phyloP scores from a whole-genome alignment of 1,284 basidiomycete species.

The Leccinum angustisporum region DNA sequence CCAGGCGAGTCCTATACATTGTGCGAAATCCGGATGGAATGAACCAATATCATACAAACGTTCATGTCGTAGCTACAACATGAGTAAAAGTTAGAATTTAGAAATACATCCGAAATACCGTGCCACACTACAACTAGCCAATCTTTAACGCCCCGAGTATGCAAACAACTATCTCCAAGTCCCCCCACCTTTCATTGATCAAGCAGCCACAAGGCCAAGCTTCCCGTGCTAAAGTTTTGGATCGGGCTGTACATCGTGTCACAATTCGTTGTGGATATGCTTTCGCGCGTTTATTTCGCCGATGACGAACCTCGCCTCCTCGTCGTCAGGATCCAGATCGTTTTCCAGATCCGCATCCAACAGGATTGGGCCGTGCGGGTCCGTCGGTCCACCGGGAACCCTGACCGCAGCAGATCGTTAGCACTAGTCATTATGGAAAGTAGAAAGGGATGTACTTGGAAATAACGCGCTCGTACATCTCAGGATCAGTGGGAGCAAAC shows the following conservation, averaged over 20 bases:
- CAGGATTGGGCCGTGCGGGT: constrained; percentile 19
- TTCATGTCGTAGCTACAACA: not conserved
- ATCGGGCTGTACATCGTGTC: constrained; percentile 22
- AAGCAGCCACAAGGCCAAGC: no score
- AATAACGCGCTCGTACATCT: not conserved
- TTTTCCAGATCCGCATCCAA: not conserved
- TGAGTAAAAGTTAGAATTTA: not conserved
- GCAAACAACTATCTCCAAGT: not conserved
- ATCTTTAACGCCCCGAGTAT: not conserved
- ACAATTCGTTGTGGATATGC: constrained; percentile 16
- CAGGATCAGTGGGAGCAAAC: not conserved
- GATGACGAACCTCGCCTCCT: constrained; percentile 20
- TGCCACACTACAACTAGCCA: not conserved
- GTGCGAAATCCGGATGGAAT: no score
- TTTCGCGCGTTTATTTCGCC: constrained; percentile 9
- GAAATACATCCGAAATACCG: no score
- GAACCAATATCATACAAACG: no score
- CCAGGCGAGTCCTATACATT: no score
- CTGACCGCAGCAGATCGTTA: not conserved
- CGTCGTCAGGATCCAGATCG: constrained; percentile 18
- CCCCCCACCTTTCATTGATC: no score
- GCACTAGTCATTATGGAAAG: not conserved
- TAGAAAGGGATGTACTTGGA: not conserved
- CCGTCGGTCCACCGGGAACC: constrained; percentile 17
- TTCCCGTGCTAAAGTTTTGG: not conserved